phyloP scores from a whole-genome alignment of 345 rosid species.

The Laguncularia racemosa region DNA sequence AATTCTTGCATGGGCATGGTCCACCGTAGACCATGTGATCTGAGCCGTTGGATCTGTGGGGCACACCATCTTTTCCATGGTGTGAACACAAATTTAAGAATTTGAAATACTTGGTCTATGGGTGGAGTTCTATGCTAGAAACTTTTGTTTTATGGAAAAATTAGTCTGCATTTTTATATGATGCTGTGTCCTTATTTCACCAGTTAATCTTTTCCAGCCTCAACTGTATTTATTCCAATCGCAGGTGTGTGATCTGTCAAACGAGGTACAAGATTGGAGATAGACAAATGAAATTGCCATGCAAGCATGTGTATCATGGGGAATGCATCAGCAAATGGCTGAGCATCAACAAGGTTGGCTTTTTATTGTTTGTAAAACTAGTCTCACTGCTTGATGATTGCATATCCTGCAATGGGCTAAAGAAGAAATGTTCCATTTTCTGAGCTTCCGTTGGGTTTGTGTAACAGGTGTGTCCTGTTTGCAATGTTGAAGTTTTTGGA shows the following conservation, averaged over 20 bases:
- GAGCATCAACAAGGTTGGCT: conserved; percentile 54
- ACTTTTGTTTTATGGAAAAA: too few species aligned
- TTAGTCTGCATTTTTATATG: too few species aligned
- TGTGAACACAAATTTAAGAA: too few species aligned
- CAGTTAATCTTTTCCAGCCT: background rate
- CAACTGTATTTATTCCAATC: background rate
- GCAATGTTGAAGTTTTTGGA: conserved; percentile 49
- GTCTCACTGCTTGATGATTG: too few species aligned
- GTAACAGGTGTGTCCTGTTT: conserved; percentile 53
- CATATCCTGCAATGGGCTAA: background rate
- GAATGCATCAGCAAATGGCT: conserved; percentile 65
- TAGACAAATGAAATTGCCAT: conserved; percentile 44
- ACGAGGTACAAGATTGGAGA: conserved; percentile 58
- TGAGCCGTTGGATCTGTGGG: too few species aligned
- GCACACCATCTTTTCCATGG: too few species aligned
- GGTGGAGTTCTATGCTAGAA: too few species aligned
- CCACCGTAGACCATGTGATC: too few species aligned
- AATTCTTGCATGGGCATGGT: too few species aligned
- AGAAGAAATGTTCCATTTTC: background rate
- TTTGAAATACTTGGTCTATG: too few species aligned
- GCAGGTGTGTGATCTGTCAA: conserved; percentile 68
- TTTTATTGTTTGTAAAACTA: background rate
- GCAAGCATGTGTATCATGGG: conserved; percentile 61
- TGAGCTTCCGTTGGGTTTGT: background rate
- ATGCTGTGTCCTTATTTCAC: background rate